Percentiles rank a stretch among this genome's conserved stretches.
Evolutionary conservation across 192 early-diverging fungal genomes (phyloP).

Genomic region (Blastocladiella britannica): DNA sequence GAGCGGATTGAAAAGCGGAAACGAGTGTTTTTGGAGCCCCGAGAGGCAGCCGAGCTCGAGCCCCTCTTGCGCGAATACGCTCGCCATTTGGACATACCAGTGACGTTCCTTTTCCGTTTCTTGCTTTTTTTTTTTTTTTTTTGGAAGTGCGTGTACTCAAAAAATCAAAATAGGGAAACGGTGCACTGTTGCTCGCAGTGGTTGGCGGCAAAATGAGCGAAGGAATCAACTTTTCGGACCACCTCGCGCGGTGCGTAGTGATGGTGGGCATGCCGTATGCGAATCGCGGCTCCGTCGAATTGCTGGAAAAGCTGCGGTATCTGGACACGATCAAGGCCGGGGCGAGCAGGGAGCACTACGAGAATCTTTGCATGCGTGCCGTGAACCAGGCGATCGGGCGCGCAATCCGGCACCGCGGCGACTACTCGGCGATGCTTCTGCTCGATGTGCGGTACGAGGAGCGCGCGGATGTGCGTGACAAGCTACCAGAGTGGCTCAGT

Average conservation of each 20-base stretch:
- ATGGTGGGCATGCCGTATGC: constrained; percentile 82
- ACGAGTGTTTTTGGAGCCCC: constrained; percentile 52
- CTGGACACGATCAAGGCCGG: constrained; percentile 17
- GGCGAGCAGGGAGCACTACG: constrained; percentile 51
- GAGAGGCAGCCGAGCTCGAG: constrained; percentile 26
- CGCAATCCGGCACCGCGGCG: constrained; percentile 71
- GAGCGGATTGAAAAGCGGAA: constrained; percentile 34
- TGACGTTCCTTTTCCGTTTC: too few relatives aligned
- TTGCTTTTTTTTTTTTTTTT: too few relatives aligned
- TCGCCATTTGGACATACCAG: constrained; percentile 18
- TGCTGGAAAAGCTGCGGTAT: constrained; percentile 52
- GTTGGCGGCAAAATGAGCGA: constrained; percentile 83
- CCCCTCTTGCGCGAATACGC: constrained; percentile 37
- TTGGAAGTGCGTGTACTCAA: too few relatives aligned
- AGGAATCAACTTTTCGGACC: constrained; percentile 80
- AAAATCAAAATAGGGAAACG: too few relatives aligned
- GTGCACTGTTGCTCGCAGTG: constrained; percentile 69
- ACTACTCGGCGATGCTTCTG: constrained; percentile 68
- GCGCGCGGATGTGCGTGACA: constrained; percentile 26
- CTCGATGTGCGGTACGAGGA: constrained; percentile 47
- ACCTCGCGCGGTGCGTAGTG: constrained; percentile 53
- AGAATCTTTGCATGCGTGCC: constrained; percentile 79
- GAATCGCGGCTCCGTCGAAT: constrained; percentile 49
- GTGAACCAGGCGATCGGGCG: constrained; percentile 84
- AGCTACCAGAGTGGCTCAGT: constrained; percentile 60